These are phyloP conservation scores for Talaromyces ruber DNA, from an alignment of 495 filamentous ascomycete species.

Conservation along the genomic window DNA sequence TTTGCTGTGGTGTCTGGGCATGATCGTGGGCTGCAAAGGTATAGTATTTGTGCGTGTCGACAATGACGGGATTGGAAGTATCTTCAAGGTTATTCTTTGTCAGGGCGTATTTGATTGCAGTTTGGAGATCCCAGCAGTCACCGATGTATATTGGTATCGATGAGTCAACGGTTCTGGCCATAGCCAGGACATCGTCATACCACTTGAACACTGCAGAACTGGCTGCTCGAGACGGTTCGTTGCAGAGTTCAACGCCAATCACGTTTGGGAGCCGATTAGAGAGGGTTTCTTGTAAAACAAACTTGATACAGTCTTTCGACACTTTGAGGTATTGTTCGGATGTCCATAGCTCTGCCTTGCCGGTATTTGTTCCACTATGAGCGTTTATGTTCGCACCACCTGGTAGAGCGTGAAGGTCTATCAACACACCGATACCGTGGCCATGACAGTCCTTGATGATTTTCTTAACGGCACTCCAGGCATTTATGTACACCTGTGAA, in stretches of 20 bases:
- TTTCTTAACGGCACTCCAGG: slow-evolving; percentile 34
- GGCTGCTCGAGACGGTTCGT: slow-evolving; percentile 38
- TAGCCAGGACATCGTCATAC: slow-evolving; percentile 39
- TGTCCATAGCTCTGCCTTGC: slow-evolving; percentile 35
- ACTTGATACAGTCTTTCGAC: slow-evolving; percentile 28
- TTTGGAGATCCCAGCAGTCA: slow-evolving; percentile 41
- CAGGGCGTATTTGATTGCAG: slow-evolving; percentile 26
- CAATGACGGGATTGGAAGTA: slow-evolving; percentile 30
- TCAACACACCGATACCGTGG: slow-evolving; percentile 39
- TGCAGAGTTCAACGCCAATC: slow-evolving; percentile 43
- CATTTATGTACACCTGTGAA: slow-evolving; percentile 34
- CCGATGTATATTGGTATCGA: slow-evolving; percentile 45
- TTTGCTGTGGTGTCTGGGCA: slow-evolving; percentile 31
- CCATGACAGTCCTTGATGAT: slow-evolving; percentile 28
- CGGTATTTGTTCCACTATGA: slow-evolving; percentile 40
- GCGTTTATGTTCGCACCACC: slow-evolving; percentile 42
- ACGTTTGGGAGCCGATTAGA: slow-evolving; percentile 28
- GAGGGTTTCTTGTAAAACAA: slow-evolving; percentile 32
- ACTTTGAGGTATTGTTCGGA: slow-evolving; percentile 21
- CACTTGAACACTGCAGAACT: slow-evolving; percentile 38
- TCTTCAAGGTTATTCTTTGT: slow-evolving; percentile 7
- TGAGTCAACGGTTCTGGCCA: slow-evolving; percentile 31
- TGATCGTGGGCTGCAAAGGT: slow-evolving; percentile 38
- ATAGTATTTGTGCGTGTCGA: slow-evolving; percentile 51
- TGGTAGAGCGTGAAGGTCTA: slow-evolving; percentile 49